Conservation (phyloP, 345 rosid species). For the Theobroma cacao region DNA sequence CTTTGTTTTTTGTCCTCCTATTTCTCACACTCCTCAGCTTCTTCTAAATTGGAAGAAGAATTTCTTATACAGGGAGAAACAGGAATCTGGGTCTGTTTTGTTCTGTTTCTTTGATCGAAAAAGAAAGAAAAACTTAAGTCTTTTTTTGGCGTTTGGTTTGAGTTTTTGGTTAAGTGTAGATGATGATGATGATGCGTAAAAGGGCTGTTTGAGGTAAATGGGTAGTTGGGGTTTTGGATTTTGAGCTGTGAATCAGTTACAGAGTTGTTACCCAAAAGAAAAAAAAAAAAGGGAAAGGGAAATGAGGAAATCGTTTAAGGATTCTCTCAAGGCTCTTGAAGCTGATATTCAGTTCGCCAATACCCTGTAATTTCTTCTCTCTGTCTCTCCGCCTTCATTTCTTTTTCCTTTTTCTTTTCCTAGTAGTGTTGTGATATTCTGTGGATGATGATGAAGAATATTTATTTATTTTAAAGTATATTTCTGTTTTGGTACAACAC, state of each 20-base stretch:
- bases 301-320: conserved; percentile 94
- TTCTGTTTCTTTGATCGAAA: not conserved
- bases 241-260: conserved; percentile 15
- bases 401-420: not conserved
- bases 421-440: not conserved
- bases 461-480: not conserved
- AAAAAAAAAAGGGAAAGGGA: conserved; percentile 15
- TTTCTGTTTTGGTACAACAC: not conserved
- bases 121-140: not conserved
- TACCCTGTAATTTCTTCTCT: conserved; percentile 57
- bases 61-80: not conserved
- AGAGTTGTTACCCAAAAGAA: conserved; percentile 5
- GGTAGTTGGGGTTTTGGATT: conserved; percentile 21
- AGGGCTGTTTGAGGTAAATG: conserved; percentile 1
- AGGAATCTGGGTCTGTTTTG: not conserved
- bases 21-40: conserved; percentile 17
- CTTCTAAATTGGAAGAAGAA: not conserved
- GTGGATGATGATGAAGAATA: not conserved
- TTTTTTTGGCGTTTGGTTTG: not conserved
- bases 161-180: conserved; percentile 4
- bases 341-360: conserved; percentile 99
- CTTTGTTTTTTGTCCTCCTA: not conserved
- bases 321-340: conserved; percentile 94
- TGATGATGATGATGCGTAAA: not conserved
- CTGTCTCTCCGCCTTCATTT: not conserved